Conservation (phyloP, 148 eudicot species). For the Camellia japonica region DNA sequence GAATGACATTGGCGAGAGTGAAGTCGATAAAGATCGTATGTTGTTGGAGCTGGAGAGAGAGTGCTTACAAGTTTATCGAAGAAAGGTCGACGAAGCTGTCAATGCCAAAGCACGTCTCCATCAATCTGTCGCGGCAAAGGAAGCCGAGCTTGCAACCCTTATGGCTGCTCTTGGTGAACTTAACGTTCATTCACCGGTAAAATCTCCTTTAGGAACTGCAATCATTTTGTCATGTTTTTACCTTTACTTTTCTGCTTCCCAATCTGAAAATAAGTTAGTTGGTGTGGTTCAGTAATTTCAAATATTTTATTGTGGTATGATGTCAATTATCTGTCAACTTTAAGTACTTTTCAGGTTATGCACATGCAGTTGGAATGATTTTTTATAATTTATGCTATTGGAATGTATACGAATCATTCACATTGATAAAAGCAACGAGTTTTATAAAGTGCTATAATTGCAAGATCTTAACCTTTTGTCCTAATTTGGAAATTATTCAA, state of each 20-base stretch:
- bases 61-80: slow-evolving; percentile 54
- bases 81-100: slow-evolving; percentile 67
- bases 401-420: background rate
- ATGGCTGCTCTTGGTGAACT: slow-evolving; percentile 65
- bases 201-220: background rate
- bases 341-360: slow-evolving; percentile 5
- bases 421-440: background rate
- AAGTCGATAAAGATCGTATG: slow-evolving; percentile 59
- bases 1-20: slow-evolving; percentile 67
- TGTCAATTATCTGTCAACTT: background rate
- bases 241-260: background rate
- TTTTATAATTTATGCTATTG: slow-evolving; percentile 3
- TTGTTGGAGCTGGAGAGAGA: slow-evolving; percentile 62
- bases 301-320: background rate
- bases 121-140: slow-evolving; percentile 56
- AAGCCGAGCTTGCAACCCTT: slow-evolving; percentile 70
- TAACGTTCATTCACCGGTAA: slow-evolving; percentile 52
- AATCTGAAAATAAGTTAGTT: slow-evolving; percentile 6
- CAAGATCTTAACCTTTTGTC: background rate
- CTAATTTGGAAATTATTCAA: background rate
- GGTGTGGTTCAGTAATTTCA: background rate
- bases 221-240: background rate
- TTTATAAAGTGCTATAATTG: background rate
- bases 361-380: background rate
- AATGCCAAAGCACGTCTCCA: slow-evolving; percentile 57